Conservation (phyloP, 1,139 yeast genomes). For the Yamadazyma sp. region DNA sequence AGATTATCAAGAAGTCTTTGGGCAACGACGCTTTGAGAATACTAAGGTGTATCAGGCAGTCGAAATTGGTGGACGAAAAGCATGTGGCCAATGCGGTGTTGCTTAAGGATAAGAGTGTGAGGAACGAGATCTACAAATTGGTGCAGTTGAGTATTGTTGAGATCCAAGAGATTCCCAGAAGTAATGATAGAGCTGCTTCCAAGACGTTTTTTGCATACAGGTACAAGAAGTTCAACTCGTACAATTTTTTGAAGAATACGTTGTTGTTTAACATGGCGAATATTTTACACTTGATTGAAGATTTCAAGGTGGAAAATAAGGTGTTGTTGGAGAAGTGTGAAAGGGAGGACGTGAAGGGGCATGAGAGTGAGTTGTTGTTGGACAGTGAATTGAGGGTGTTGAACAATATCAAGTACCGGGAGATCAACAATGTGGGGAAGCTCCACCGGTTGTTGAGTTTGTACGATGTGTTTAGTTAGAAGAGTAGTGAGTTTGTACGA, state of each 20-base stretch:
- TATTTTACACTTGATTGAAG: conserved; percentile 53
- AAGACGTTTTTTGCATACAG: conserved; percentile 83
- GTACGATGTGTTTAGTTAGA: conserved; percentile 12
- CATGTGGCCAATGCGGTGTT: conserved; percentile 74
- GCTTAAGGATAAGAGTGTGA: conserved; percentile 72
- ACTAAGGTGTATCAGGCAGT: conserved; percentile 64
- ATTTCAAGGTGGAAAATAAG: conserved; percentile 59
- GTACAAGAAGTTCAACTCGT: conserved; percentile 62
- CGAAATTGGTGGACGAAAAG: conserved; percentile 80
- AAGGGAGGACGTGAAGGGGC: conserved; percentile 87
- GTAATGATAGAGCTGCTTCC: conserved; percentile 89
- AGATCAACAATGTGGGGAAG: conserved; percentile 53
- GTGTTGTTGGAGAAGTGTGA: conserved; percentile 76
- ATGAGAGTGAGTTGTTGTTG: conserved; percentile 70
- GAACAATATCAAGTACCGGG: conserved; percentile 57
- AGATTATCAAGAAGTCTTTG: conserved; percentile 55
- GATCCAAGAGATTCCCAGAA: conserved; percentile 89
- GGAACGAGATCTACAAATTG: conserved; percentile 59
- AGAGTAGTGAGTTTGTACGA: background rate
- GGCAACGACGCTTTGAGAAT: conserved; percentile 62
- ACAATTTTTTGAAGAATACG: conserved; percentile 43
- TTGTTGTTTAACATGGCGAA: conserved; percentile 55
- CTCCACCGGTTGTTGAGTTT: conserved; percentile 54
- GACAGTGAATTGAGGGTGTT: conserved; percentile 75
- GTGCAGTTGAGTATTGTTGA: conserved; percentile 62